Base-by-base conservation (phyloP, 192 early-diverging fungal species). In the Linnemannia hyalina region DNA sequence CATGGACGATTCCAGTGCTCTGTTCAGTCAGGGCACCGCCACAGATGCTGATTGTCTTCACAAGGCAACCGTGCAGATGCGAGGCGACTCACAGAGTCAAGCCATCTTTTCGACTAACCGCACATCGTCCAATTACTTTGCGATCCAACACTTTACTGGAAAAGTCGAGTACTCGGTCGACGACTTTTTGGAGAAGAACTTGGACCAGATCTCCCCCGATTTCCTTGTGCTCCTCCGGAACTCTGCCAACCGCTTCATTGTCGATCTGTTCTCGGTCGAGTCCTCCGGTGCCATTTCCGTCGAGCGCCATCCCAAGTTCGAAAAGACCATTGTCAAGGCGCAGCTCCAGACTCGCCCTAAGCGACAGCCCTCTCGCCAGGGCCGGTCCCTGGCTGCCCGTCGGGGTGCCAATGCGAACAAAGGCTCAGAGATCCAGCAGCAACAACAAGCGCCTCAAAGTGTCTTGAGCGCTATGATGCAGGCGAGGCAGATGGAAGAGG, bases 151-250 rank as follows among this genome's bases (percentile, higher is more conserved):
- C 80, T 97, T 92, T 82, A 77, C 93, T 23, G 93, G 93, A 54
- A 72, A 84, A 46, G 92, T 98, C 22, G 92, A 93, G 76, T 99
- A 99, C 86, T 93, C 94, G n/a, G 89, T 95, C 41, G 92, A 93
- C 54, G 91, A 91, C 40, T 97, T 99, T 81, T 80, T 95, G 80
- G 94, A 95, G 60, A 93, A 93, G 83, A 98, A 97, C 90, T 69
- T 93, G 79, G 88, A 91, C 82, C 91, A 95, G 84, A 75, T 93
- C 42, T 90, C 95, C 55, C 90, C 95, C 7, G 97, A 99, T 85
- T 97, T 98, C 85, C 92, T 97, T 40, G 91, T 94, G 52, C 89
- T 98, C 52, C 92, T 98, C 81, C 88, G 92, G 42, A 89, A 91
- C 52, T 92, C 94, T 32, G 93, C 92, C 76, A 97, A 96, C 88